Evolutionary conservation across 768 basidiomycete genomes (phyloP), one percentile per base, ranked within the genome.

Genomic region (Hygrophorus pudorinus): DNA sequence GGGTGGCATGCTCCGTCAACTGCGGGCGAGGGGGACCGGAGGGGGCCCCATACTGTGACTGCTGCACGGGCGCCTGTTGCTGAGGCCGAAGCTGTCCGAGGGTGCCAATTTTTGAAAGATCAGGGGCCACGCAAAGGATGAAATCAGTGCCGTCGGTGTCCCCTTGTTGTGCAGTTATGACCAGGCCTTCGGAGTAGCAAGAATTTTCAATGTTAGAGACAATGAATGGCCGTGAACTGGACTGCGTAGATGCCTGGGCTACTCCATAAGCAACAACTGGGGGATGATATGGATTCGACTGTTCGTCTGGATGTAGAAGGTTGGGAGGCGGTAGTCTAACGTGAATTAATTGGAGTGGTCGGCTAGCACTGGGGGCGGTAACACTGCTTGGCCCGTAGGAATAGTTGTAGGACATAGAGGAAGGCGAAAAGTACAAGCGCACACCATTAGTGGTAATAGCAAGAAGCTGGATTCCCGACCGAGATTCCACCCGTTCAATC

Each of bases 371-470:
- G 3, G 49, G 49, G 53, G 67, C 44, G 47, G 56, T 44, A 49
- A 51, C 56, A 13, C 63, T 59, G 14, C 55, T 56, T 9, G 66
- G 57, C 20, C 66, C 63, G 48, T 72, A 76, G 35, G 72, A 65
- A 58, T 78, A 81, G 17, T 66, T 64, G 50, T 73, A 75, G 16
- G 64, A 59, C 41, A 65, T 62, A 3, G 73, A n/a, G 6, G 46
- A 65, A 2, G 82, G 73, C 1, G 75, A 74, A 57, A 96, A 90
- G 67, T 88, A 97, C 1, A 94, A 68, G 40, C 93, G 79, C 2
- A 85, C 76, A 10, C 88, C 92, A 41, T 82, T 91, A 21, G 72
- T 67, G 17, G 91, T 90, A 38, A 93, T 64, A 1, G 84, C 90
- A 39, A 96, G 68, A 8, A 98, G 71, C 46, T 88, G 86, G 10